Conservation (phyloP, 2,329 filamentous ascomycete species). For the Capronia americana region DNA sequence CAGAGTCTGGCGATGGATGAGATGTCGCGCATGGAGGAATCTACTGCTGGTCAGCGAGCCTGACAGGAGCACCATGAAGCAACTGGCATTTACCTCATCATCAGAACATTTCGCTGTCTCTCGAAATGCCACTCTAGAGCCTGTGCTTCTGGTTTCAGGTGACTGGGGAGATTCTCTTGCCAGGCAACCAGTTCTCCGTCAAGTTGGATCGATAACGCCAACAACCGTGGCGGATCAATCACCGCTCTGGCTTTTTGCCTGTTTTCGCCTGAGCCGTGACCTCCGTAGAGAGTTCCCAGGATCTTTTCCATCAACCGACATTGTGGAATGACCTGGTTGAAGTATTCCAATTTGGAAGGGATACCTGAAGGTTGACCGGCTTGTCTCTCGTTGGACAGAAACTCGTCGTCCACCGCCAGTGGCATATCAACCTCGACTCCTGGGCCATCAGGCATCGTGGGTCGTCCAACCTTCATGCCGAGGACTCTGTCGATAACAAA, state of each 20-base stretch:
- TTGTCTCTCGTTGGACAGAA: background rate
- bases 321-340: constrained; percentile 15
- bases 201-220: constrained; percentile 13
- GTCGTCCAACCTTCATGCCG: constrained; percentile 13
- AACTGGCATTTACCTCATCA: constrained; percentile 4
- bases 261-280: background rate
- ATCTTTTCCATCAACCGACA: constrained; percentile 18
- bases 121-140: constrained; percentile 13
- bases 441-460: constrained; percentile 13
- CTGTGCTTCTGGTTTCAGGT: constrained; percentile 11
- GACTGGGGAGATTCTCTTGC: constrained; percentile 6
- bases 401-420: constrained; percentile 16
- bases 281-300: constrained; percentile 9
- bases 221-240: constrained; percentile 5
- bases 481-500: constrained; percentile 15
- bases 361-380: constrained; percentile 4
- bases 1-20: constrained; percentile 14
- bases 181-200: constrained; percentile 13
- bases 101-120: constrained; percentile 12
- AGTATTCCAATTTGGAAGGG: constrained; percentile 15
- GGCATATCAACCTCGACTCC: constrained; percentile 14
- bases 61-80: background rate
- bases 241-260: constrained; percentile 5
- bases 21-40: constrained; percentile 14
- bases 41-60: background rate